Evolutionary conservation across 2,329 filamentous ascomycete genomes (phyloP), one percentile per base, ranked within the genome.

Genomic region (Ophiostoma himal-ulmi): DNA sequence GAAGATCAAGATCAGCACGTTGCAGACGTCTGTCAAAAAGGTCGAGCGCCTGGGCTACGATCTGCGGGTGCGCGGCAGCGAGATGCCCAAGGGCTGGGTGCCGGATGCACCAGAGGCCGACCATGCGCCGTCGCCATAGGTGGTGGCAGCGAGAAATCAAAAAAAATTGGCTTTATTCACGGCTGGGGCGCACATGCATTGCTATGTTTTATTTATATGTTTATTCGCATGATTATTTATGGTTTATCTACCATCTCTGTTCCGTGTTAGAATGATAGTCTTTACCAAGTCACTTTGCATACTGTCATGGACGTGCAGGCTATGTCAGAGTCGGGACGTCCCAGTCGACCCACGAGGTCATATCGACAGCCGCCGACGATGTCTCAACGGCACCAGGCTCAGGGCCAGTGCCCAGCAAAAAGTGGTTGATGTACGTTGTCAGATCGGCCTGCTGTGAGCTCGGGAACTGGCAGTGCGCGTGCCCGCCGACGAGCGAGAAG

Each of bases 41-140:
- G 95, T 99, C 13, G 95, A 99, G 84, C 89, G 88, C 74, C 87
- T 94, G 34, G 89, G 93, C 39, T 99, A 98, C 79, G 93, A 93
- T 4, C 87, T 97, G 74, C 88, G 90, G 39, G 91, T 99, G 30
- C 85, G 95, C 69, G 94, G 94, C 0, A 91, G 90, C 69, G 95
- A 99, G 82, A 83, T 93, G 73, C 94, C 94, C 0, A 92, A 91
- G 77, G 94, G 94, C 0, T 98, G 94, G 94, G 86, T 95, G 77
- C 94, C 94, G 4, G 94, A 97, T 77, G 79, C 92, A 20, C 62
- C 57, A 1, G 71, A 70, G 13, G 66, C 26, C 41, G 70, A 71
- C 26, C 52, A 57, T 13, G 52, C 52, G 52, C 68, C 64, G 37
- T 44, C 64, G 3, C 36, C 64, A 41, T 44, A 39, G 57, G 7